Evolutionary conservation across 768 basidiomycete genomes (phyloP), one percentile per base, ranked within the genome.

Genomic region (Plicaturopsis crispa): DNA sequence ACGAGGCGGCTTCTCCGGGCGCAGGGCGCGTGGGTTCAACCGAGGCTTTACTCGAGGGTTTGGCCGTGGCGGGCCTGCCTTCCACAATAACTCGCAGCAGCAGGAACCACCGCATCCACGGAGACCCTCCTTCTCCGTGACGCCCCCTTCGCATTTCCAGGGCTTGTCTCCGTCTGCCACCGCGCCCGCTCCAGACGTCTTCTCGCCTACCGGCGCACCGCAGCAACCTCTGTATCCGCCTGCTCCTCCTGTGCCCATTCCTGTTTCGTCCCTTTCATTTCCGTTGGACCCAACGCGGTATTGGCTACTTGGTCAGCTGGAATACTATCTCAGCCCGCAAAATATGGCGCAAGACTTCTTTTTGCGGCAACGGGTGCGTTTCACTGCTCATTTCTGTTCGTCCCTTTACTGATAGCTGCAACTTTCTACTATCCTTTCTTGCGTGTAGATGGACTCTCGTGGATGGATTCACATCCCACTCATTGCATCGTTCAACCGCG

Each of bases 321-420:
- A 94, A 60, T 96, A 90, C 58, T 97, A 94, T 63, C 69, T 97
- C 48, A 88, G 89, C 48, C 69, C 82, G 40, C 81, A 96, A 55
- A 96, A 94, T 54, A 69, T 97, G 63, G 84, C 75, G n/a, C 76
- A 80, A 54, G 92, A 97, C 56, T 71, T 84, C 47, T 94, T 73
- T 62, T 66, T 97, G 24, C 72, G 89, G 37, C 72, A 80, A 60
- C 68, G 76, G 63, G 90, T 87, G 49, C 53, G 80, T 67, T 12
- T 34, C 34, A 23, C 21, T 21, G 12, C 22, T 33, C n/a, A n/a
- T n/a, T 43, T 47, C 18, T 39, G 17, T 21, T 33, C 22, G 28
- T 39, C 34, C 46, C 8, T 33, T 38, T 19, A 19, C 31, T 35
- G 14, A 16, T 19, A n/a, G 31, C 21, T 35, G 16, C 23, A 38